Conservation (phyloP, 805 yeast species). For the Cyberlindnera misumaiensis region DNA sequence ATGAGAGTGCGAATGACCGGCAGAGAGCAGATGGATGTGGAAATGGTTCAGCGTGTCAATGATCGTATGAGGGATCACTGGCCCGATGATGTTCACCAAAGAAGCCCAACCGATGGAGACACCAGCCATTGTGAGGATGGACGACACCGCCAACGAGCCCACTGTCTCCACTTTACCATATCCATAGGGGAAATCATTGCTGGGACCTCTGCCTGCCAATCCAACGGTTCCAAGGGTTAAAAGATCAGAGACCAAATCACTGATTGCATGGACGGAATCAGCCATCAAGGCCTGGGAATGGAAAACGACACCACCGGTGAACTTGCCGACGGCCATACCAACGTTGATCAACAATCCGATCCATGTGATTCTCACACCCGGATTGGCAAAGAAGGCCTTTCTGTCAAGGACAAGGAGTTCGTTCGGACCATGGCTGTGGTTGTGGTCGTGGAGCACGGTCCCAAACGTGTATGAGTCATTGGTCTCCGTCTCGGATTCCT, state of each 20-base stretch:
- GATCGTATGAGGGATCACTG: slow-evolving; percentile 54
- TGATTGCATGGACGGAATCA: slow-evolving; percentile 88
- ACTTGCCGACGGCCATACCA: slow-evolving; percentile 81
- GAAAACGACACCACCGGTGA: slow-evolving; percentile 83
- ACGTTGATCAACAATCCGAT: slow-evolving; percentile 80
- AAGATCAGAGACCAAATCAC: slow-evolving; percentile 86
- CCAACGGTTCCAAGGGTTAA: slow-evolving; percentile 86
- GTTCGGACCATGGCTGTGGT: slow-evolving; percentile 30
- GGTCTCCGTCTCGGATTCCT: slow-evolving; percentile 35
- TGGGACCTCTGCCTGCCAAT: slow-evolving; percentile 56
- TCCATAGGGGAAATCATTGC: slow-evolving; percentile 67
- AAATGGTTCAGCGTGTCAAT: slow-evolving; percentile 45
- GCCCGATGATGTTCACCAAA: slow-evolving; percentile 58
- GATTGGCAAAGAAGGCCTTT: slow-evolving; percentile 48
- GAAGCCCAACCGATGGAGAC: slow-evolving; percentile 87
- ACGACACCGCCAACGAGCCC: slow-evolving; percentile 85
- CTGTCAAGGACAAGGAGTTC: slow-evolving; percentile 32
- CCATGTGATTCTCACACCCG: slow-evolving; percentile 92
- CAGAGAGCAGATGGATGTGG: slow-evolving; percentile 40
- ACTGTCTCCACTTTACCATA: slow-evolving; percentile 90
- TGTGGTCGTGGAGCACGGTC: slow-evolving; percentile 22
- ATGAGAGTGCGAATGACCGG: slow-evolving; percentile 29
- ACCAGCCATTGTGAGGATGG: slow-evolving; percentile 81
- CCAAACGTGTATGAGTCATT: slow-evolving; percentile 35
- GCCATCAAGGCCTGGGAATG: slow-evolving; percentile 94